Conservation (phyloP, 495 filamentous ascomycete genomes). For the Astrothelium macrocarpum region DNA sequence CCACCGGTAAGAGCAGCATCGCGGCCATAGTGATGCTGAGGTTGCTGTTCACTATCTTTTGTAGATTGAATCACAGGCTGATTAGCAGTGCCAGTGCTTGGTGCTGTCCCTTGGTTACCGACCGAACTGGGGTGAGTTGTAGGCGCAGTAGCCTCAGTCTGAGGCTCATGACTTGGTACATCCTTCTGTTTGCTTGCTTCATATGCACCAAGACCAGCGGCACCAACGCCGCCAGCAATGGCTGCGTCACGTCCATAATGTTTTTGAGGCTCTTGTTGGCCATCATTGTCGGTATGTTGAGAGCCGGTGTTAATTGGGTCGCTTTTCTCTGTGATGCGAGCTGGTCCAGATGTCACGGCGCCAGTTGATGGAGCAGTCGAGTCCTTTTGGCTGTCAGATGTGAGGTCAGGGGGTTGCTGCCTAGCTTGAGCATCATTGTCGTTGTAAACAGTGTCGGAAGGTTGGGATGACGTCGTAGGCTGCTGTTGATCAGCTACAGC, state of each 20-base stretch:
- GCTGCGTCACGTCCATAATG: slow-evolving; percentile 25
- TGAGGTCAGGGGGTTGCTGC: neutral
- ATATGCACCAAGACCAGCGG: slow-evolving; percentile 3
- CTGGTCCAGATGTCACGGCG: neutral
- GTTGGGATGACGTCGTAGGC: no score
- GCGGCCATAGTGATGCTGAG: slow-evolving; percentile 28
- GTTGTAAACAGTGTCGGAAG: neutral
- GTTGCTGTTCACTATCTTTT: no score
- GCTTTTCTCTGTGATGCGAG: neutral
- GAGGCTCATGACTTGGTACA: no score
- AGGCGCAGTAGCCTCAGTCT: no score
- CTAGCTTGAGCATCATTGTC: no score
- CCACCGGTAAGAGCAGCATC: slow-evolving; percentile 22
- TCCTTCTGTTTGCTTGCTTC: no score
- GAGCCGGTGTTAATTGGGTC: neutral
- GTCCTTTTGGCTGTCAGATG: neutral
- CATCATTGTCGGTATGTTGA: neutral
- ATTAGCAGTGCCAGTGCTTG: no score
- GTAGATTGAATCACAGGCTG: no score
- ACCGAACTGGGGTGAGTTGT: no score
- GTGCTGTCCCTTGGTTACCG: no score
- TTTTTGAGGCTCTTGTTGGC: slow-evolving; percentile 10
- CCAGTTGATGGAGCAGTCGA: neutral
- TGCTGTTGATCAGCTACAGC: no score
- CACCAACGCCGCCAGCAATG: slow-evolving; percentile 15